A percentile compares a stretch with the other conserved stretches of the same genome.
Evolutionary conservation across 2,329 filamentous ascomycete species (phyloP).

Genomic region (Colletotrichum tropicicola): DNA sequence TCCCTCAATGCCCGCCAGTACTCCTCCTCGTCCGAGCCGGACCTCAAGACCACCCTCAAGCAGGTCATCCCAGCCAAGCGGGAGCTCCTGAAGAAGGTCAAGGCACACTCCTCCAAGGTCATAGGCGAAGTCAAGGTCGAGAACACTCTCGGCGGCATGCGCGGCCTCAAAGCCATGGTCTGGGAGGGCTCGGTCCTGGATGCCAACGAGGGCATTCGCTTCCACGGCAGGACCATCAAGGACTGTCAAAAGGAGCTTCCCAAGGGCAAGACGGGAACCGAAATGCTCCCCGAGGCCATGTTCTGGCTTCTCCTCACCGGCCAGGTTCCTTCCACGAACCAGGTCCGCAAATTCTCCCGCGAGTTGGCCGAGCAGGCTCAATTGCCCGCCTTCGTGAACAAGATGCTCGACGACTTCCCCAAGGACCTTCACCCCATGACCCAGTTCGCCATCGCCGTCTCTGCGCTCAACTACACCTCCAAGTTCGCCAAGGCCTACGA

Average conservation of each 20-base stretch:
- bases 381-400: constrained; percentile 83
- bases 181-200: constrained; percentile 99
- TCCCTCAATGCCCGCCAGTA: constrained; percentile 53
- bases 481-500: constrained; percentile 95
- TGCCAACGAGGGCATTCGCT: constrained; percentile 95
- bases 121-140: constrained; percentile 94
- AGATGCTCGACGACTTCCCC: constrained; percentile 91
- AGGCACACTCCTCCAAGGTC: constrained; percentile 81
- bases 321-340: constrained; percentile 82
- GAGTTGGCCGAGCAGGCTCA: constrained; percentile 87
- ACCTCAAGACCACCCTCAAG: constrained; percentile 88
- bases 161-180: constrained; percentile 96
- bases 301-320: constrained; percentile 98
- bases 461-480: constrained; percentile 94
- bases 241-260: constrained; percentile 94
- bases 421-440: constrained; percentile 97
- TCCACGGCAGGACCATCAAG: constrained; percentile 97
- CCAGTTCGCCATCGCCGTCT: constrained; percentile 93
- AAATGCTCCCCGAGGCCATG: constrained; percentile 99
- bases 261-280: constrained; percentile 89
- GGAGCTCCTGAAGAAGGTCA: constrained; percentile 93
- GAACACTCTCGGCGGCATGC: constrained; percentile 96
- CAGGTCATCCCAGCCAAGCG: constrained; percentile 90
- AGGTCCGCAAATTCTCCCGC: constrained; percentile 83
- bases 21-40: constrained; percentile 79